Evolutionary conservation across 352 stramenopile species (phyloP), one percentile per base, ranked within the genome.

Genomic region (Phytopythium helicoides): DNA sequence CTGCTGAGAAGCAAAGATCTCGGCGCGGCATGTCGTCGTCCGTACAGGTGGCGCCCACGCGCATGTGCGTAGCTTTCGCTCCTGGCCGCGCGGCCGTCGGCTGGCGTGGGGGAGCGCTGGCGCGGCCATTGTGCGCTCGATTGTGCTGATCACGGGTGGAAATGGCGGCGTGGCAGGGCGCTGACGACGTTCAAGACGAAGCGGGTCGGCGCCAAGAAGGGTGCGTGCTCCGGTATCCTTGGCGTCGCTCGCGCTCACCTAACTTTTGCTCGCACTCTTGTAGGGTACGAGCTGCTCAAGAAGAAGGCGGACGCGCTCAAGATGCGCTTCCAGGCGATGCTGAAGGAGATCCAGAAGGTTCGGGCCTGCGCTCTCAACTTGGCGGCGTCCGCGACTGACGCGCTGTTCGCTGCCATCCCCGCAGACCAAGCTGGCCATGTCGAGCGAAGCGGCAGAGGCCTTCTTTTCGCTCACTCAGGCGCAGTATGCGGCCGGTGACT

Each of bases 231-330:
- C 8, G 21, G 21, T 40, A 46, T 18, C 16, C 12, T 41, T n/a
- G 6, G 9, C 28, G 28, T 33, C 28, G 3, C 41, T 35, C 28
- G 28, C 28, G 28, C 28, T 33, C 9, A 33, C 22, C n/a, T 36
- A 25, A 10, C 11, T 8, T 41, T 41, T 15, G 36, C 12, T 19
- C 36, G 36, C n/a, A n/a, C n/a, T n/a, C n/a, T n/a, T 33, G 28
- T 56, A 91, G 81, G 81, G n/a, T 91, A 85, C 69, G 82, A 93
- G 52, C 53, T 95, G 45, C 64, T 95, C 33, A 95, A 95, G 76
- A 99, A 99, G 82, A 99, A 99, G 76, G 96, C 97, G 2, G 97
- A 99, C 65, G 97, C 97, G 10, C 83, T 99, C 21, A 99, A 99
- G 84, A 96, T 97, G 59, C 76, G 92, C n/a, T 96, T 95, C 65